These are phyloP conservation scores for Collybia sp. DNA, from an alignment of 768 basidiomycete genomes.

Conservation along the genomic window DNA sequence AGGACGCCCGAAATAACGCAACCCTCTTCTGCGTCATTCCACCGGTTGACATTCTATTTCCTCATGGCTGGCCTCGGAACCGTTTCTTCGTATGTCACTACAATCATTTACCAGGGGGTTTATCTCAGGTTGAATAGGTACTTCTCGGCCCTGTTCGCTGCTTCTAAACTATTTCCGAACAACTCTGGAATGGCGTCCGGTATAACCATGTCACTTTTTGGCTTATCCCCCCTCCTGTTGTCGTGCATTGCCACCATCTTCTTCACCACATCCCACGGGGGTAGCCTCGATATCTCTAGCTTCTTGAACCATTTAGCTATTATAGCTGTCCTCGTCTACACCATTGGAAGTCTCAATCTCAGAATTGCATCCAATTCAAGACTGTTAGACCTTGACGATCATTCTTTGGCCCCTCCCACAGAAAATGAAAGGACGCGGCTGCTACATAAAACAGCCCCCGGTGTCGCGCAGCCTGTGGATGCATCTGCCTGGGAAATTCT, in stretches of 20 bases:
- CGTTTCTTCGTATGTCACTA: slow-evolving; percentile 59
- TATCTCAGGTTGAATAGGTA: slow-evolving; percentile 29
- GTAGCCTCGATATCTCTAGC: slow-evolving; percentile 34
- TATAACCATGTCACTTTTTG: slow-evolving; percentile 66
- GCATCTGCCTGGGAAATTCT: slow-evolving; percentile 35
- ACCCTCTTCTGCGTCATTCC: slow-evolving; percentile 41
- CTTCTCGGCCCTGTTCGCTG: slow-evolving; percentile 73
- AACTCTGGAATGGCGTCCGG: slow-evolving; percentile 67
- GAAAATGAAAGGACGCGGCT: slow-evolving; percentile 24
- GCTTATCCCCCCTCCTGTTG: slow-evolving; percentile 76
- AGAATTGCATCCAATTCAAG: slow-evolving; percentile 7
- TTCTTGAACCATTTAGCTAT: slow-evolving; percentile 58
- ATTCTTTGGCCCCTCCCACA: background rate
- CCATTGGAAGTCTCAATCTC: slow-evolving; percentile 47
- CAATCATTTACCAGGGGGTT: slow-evolving; percentile 1
- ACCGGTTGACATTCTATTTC: slow-evolving; percentile 51
- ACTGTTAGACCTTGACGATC: background rate
- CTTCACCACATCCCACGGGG: slow-evolving; percentile 46
- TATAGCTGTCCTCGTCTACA: slow-evolving; percentile 46
- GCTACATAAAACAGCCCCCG: slow-evolving; percentile 1
- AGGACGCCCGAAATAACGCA: slow-evolving; percentile 32
- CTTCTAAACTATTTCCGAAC: slow-evolving; percentile 63
- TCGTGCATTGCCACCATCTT: slow-evolving; percentile 57
- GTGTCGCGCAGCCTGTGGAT: background rate
- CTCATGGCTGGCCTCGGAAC: slow-evolving; percentile 63